Evolutionary conservation across 768 basidiomycete species (phyloP).

Genomic region (Coprinopsis cinerea): DNA sequence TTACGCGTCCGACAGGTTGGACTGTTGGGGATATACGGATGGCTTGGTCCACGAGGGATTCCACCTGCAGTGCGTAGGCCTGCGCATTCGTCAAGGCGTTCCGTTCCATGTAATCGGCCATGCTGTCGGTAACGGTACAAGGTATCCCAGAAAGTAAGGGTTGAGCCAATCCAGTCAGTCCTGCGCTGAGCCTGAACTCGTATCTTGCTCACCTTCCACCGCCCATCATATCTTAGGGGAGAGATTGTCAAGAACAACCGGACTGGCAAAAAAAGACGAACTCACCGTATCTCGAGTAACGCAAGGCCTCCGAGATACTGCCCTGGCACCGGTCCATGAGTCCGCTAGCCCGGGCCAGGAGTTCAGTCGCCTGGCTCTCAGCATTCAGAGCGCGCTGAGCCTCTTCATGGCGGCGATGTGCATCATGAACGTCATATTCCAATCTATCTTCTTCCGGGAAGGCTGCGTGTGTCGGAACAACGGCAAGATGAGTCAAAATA

Average conservation of each 20-base stretch:
- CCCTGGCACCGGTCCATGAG: slow-evolving; percentile 26
- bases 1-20: slow-evolving; percentile 29
- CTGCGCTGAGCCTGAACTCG: too few species aligned
- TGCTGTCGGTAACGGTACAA: slow-evolving; percentile 16
- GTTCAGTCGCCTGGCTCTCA: slow-evolving; percentile 35
- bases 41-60: slow-evolving; percentile 34
- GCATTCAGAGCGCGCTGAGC: slow-evolving; percentile 29
- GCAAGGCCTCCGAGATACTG: slow-evolving; percentile 31
- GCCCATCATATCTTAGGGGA: slow-evolving; percentile 39
- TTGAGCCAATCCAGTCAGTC: too few species aligned
- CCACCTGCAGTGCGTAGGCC: slow-evolving; percentile 27
- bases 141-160: too few species aligned
- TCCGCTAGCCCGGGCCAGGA: slow-evolving; percentile 32
- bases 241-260: too few species aligned
- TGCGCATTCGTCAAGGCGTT: slow-evolving; percentile 32
- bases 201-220: slow-evolving; percentile 30
- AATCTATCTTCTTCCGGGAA: slow-evolving; percentile 41
- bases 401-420: slow-evolving; percentile 27
- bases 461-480: too few species aligned
- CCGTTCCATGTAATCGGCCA: slow-evolving; percentile 38
- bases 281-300: slow-evolving; percentile 36
- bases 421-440: slow-evolving; percentile 31
- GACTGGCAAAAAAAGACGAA: too few species aligned
- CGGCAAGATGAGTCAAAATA: too few species aligned
- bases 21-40: slow-evolving; percentile 29